Conservation (phyloP, 2,329 filamentous ascomycete genomes). For the Aspergillus terreus region DNA sequence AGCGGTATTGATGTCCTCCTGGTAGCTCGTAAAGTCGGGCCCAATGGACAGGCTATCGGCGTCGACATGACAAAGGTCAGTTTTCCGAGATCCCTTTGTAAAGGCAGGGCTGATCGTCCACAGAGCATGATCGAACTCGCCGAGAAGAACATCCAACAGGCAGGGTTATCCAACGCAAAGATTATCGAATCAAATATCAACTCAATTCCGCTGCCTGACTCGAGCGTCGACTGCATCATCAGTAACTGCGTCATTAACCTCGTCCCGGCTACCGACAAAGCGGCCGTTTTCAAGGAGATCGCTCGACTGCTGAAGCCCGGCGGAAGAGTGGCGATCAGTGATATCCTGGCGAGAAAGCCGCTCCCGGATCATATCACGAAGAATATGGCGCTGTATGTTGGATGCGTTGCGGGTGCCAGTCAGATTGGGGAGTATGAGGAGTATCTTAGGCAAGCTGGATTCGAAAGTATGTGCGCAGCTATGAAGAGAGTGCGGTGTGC, state of each 20-base stretch:
- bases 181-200: constrained; percentile 55
- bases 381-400: constrained; percentile 54
- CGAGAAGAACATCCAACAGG: constrained; percentile 41
- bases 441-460: constrained; percentile 51
- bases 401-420: constrained; percentile 59
- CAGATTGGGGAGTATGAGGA: constrained; percentile 49
- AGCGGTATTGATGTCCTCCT: constrained; percentile 58
- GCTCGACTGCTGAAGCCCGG: constrained; percentile 54
- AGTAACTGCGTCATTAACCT: constrained; percentile 64
- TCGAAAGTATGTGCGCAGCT: constrained; percentile 38
- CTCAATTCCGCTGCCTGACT: constrained; percentile 41
- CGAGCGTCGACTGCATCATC: constrained; percentile 54
- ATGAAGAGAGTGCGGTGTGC: not conserved
- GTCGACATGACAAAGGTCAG: constrained; percentile 58
- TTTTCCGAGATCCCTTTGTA: not conserved
- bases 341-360: constrained; percentile 54
- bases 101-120: constrained; percentile 1
- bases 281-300: constrained; percentile 55
- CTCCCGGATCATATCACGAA: constrained; percentile 48
- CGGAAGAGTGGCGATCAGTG: constrained; percentile 57
- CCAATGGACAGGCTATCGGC: constrained; percentile 50
- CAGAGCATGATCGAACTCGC: constrained; percentile 56
- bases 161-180: constrained; percentile 42
- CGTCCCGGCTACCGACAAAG: constrained; percentile 52
- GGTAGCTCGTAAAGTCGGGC: constrained; percentile 50